phyloP scores from a whole-genome alignment of 2,329 filamentous ascomycete species.

The Claviceps fusiformis region DNA sequence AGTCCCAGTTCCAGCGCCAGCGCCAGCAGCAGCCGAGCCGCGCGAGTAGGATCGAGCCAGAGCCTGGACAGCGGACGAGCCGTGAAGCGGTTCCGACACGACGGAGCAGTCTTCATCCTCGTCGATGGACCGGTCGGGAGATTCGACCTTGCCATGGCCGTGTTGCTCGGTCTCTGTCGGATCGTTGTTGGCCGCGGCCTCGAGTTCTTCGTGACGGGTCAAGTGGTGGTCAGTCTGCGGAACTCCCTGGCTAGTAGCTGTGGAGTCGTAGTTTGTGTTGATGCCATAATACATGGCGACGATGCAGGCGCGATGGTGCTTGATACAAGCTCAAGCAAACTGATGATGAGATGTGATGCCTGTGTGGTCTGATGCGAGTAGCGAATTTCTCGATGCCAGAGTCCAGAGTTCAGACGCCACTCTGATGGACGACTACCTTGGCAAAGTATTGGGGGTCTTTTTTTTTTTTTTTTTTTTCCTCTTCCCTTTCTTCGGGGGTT shows the following conservation, averaged over 20 bases:
- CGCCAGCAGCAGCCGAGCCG: conserved; percentile 23
- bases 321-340: background rate
- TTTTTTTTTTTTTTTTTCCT: too few species aligned
- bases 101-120: conserved; percentile 7
- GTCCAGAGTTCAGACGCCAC: background rate
- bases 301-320: background rate
- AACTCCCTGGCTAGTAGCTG: conserved; percentile 28
- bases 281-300: conserved; percentile 11
- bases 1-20: too few species aligned
- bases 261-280: conserved; percentile 34
- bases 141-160: conserved; percentile 16
- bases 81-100: conserved; percentile 33
- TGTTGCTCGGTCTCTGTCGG: conserved; percentile 22
- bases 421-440: background rate
- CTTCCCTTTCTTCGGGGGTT: too few species aligned
- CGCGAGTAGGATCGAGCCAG: conserved; percentile 42
- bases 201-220: conserved; percentile 14
- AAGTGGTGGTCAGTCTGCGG: conserved; percentile 17
- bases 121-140: conserved; percentile 15
- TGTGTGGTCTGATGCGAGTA: background rate
- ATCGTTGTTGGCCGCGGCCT: conserved; percentile 13
- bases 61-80: conserved; percentile 39
- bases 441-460: too few species aligned
- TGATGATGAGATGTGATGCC: background rate
- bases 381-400: too few species aligned